A percentile compares a stretch with the other conserved stretches of the same genome.
These are phyloP conservation scores for Pyrrhoderma noxium DNA, from an alignment of 1,284 basidiomycete genomes.

Conservation along the genomic window DNA sequence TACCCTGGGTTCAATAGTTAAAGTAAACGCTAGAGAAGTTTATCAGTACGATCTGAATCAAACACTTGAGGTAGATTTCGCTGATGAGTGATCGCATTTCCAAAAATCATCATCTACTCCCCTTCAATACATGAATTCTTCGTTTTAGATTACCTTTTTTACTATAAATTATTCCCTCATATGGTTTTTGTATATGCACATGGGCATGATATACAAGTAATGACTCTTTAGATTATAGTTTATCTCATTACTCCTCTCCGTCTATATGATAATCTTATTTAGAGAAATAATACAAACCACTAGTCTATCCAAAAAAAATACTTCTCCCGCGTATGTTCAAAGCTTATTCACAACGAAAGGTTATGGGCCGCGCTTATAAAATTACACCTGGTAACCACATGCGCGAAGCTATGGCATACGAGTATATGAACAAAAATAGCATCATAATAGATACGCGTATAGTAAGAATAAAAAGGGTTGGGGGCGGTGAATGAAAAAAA, in stretches of 20 bases:
- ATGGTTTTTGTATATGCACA: neutral
- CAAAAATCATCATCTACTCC: neutral
- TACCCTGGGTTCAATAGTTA: neutral
- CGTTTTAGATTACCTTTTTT: neutral
- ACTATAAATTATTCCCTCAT: constrained; percentile 6
- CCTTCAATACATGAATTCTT: too few relatives aligned
- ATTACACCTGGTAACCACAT: constrained; percentile 18
- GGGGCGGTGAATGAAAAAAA: constrained; percentile 1
- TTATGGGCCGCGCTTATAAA: constrained; percentile 8
- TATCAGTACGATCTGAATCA: constrained; percentile 7
- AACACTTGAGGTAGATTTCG: constrained; percentile 3
- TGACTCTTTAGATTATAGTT: too few relatives aligned
- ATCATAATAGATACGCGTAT: too few relatives aligned
- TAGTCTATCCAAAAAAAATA: too few relatives aligned
- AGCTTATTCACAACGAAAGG: neutral
- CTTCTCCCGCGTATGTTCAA: too few relatives aligned
- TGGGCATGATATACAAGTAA: too few relatives aligned
- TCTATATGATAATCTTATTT: too few relatives aligned
- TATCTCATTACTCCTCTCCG: too few relatives aligned
- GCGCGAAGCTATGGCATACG: constrained; percentile 14
- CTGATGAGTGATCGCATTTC: neutral
- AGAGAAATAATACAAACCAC: too few relatives aligned
- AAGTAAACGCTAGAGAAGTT: constrained; percentile 9
- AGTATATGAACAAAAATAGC: constrained; percentile 3
- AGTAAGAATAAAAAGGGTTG: neutral